Evolutionary conservation across 2,329 filamentous ascomycete species (phyloP), one percentile per base, ranked within the genome.

Genomic region (Myriosclerotinia curreyana): DNA sequence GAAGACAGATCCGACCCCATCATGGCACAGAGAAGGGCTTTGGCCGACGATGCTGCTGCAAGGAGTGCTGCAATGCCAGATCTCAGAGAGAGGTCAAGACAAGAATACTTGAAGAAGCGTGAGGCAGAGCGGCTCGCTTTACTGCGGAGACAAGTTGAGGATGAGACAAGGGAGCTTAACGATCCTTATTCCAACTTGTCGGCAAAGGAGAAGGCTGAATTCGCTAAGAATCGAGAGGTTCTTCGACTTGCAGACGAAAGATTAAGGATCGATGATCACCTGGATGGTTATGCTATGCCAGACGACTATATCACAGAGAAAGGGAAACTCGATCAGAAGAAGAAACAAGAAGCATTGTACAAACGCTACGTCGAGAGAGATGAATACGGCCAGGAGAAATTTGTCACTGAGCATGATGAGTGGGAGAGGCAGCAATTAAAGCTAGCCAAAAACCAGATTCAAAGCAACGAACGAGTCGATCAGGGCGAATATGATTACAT

Each of bases 301-400:
- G 93, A 97, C 68, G 92, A 97, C 75, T 96, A 96, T 74, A 94
- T 96, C 67, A 96, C 91, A 0, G 92, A 96, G 74, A 93, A 94
- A 77, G 92, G 92, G 28, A 95, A 96, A 73, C 88, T 96, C 67
- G 90, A 96, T 74, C 83, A 83, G 70, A 92, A 90, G 75, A 90
- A 90, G 74, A 98, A 98, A 75, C 86, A 95, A 68, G 91, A 96
- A 31, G 91, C 91, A 0, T 82, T 99, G 14, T 96, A 96, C 77
- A 93, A 92, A 75, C 86, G 93, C 59, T 94, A 96, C 70, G 88
- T 96, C 4, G 93, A 97, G 67, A 84, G 85, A 66, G 92, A 96
- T 71, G 91, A 96, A 71, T 88, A 88, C 71, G 93, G 93, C 5
- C 88, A 95, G 68, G 94, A 97, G 75, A 89, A 88, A 71, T 96